These are phyloP conservation scores for Sporothrix brasiliensis DNA, from an alignment of 2,329 filamentous ascomycete genomes.

Conservation along the genomic window DNA sequence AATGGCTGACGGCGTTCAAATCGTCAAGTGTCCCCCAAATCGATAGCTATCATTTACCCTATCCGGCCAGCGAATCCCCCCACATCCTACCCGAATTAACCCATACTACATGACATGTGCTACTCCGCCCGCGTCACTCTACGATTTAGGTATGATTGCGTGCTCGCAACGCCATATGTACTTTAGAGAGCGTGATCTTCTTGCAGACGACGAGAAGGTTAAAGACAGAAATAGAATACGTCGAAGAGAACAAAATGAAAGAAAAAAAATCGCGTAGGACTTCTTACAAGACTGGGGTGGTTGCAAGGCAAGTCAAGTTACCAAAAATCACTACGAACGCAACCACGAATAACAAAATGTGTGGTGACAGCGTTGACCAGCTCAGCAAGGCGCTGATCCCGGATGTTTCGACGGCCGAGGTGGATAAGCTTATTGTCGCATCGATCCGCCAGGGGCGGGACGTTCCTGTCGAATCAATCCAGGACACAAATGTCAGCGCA, in stretches of 20 bases:
- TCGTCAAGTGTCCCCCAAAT: slow-evolving; percentile 61
- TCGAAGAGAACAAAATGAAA: background rate
- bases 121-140: slow-evolving; percentile 5
- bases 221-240: background rate
- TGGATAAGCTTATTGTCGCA: slow-evolving; percentile 15
- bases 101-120: slow-evolving; percentile 13
- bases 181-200: background rate
- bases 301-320: background rate
- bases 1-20: no score
- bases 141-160: slow-evolving; percentile 15
- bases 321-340: background rate
- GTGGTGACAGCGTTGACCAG: slow-evolving; percentile 30
- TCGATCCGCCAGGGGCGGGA: background rate
- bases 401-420: slow-evolving; percentile 18
- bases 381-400: slow-evolving; percentile 29
- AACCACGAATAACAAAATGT: slow-evolving; percentile 13
- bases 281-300: background rate
- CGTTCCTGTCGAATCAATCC: slow-evolving; percentile 9
- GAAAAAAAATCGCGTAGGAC: background rate
- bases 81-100: slow-evolving; percentile 58
- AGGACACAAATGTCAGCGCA: background rate
- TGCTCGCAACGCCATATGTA: slow-evolving; percentile 7
- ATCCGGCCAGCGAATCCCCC: no score
- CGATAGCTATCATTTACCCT: slow-evolving; percentile 64
- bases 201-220: background rate